Percentiles rank a stretch among this genome's conserved stretches.
phyloP scores from a whole-genome alignment of 1,284 basidiomycete genomes.

The Cystobasidiaceae sp. region DNA sequence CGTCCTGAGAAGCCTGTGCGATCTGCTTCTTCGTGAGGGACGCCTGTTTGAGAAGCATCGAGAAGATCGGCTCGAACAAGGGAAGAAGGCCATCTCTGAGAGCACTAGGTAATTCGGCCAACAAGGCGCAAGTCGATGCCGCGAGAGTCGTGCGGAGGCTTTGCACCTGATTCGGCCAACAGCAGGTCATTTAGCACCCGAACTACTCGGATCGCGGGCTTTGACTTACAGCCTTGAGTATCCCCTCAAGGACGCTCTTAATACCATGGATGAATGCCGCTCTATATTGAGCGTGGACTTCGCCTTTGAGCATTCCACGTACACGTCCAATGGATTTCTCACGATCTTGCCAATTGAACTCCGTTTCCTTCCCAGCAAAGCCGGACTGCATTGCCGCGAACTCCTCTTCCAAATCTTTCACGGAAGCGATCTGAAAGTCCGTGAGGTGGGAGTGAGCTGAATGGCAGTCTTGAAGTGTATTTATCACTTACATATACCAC shows the following conservation, averaged over 20 bases:
- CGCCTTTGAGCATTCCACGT: slow-evolving; percentile 82
- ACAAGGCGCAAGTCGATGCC: slow-evolving; percentile 69
- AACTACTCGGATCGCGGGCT: not conserved
- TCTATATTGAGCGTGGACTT: slow-evolving; percentile 63
- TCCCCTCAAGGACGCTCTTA: slow-evolving; percentile 72
- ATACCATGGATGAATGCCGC: slow-evolving; percentile 70
- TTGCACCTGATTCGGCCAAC: slow-evolving; percentile 56
- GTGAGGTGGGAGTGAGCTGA: slow-evolving; percentile 24
- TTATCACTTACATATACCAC: slow-evolving; percentile 17
- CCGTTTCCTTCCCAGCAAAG: slow-evolving; percentile 93
- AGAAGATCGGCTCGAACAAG: slow-evolving; percentile 68
- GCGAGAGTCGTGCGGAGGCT: slow-evolving; percentile 91
- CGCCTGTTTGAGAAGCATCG: slow-evolving; percentile 76
- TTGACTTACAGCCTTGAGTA: slow-evolving; percentile 73
- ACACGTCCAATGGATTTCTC: slow-evolving; percentile 74
- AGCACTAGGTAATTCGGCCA: slow-evolving; percentile 65
- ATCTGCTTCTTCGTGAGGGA: slow-evolving; percentile 93
- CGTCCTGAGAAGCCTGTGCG: slow-evolving; percentile 75
- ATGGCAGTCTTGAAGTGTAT: slow-evolving; percentile 30
- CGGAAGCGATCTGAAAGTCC: slow-evolving; percentile 66
- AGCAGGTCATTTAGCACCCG: not conserved
- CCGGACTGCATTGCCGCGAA: slow-evolving; percentile 68
- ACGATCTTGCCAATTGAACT: slow-evolving; percentile 88
- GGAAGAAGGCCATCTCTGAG: slow-evolving; percentile 65
- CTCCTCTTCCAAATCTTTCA: slow-evolving; percentile 76